Evolutionary conservation across 805 yeast species (phyloP).

Genomic region (Suhomyces pyralidae): DNA sequence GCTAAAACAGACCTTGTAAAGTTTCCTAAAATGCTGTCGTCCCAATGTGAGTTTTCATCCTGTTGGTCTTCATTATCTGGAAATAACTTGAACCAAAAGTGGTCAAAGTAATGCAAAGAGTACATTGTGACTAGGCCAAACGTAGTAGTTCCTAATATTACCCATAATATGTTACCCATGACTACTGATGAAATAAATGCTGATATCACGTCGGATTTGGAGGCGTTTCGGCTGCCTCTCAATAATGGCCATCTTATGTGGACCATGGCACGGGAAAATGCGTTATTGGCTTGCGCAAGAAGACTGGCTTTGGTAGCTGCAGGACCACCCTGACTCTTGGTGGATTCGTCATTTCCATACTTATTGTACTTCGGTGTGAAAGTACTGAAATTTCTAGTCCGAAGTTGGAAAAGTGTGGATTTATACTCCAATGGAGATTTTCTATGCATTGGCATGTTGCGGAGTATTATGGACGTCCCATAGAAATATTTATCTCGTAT

Average conservation of each 20-base stretch:
- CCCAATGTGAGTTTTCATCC: constrained; percentile 2
- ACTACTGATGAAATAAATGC: constrained; percentile 57
- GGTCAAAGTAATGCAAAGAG: constrained; percentile 36
- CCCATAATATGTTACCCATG: constrained; percentile 56
- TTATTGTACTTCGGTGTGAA: background rate
- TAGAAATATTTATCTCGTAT: background rate
- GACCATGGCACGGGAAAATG: constrained; percentile 29
- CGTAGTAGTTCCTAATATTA: constrained; percentile 56
- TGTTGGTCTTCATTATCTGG: constrained; percentile 22
- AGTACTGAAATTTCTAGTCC: background rate
- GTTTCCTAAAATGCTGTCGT: constrained; percentile 30
- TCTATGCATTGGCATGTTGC: background rate
- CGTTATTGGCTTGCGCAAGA: constrained; percentile 27
- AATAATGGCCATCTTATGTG: constrained; percentile 49
- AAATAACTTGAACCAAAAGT: constrained; percentile 18
- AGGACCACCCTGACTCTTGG: background rate
- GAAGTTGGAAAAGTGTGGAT: background rate
- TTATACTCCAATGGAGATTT: background rate
- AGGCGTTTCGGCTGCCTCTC: constrained; percentile 47
- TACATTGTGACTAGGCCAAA: constrained; percentile 49
- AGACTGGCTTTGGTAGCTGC: constrained; percentile 18
- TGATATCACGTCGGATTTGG: constrained; percentile 46
- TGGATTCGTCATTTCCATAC: background rate
- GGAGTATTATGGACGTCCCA: background rate
- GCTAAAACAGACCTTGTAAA: constrained; percentile 36